These are phyloP conservation scores for Debaryomyces udenii DNA, from an alignment of 1,139 yeast species.

Conservation along the genomic window DNA sequence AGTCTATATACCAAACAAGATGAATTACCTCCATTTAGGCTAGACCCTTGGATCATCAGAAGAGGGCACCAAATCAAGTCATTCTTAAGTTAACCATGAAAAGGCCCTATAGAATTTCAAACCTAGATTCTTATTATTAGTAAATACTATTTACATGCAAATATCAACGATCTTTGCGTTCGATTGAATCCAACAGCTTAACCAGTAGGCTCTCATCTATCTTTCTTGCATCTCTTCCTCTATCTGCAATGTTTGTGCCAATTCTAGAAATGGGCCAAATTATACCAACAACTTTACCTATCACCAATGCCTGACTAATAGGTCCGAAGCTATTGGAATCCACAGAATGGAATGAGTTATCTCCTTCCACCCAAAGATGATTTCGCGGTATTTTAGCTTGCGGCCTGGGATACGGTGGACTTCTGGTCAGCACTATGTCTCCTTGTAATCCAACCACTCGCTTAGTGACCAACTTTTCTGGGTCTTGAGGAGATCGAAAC, in stretches of 20 bases:
- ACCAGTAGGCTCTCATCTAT: background rate
- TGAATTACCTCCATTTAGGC: slow-evolving; percentile 10
- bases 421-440: slow-evolving; percentile 62
- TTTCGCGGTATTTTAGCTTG: slow-evolving; percentile 68
- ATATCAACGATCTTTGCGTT: background rate
- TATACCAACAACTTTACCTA: slow-evolving; percentile 69
- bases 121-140: background rate
- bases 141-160: background rate
- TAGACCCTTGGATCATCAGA: slow-evolving; percentile 14
- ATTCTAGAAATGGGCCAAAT: slow-evolving; percentile 70
- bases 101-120: background rate
- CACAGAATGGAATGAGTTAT: slow-evolving; percentile 76
- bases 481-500: slow-evolving; percentile 77
- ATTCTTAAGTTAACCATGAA: background rate
- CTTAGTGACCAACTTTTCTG: slow-evolving; percentile 73
- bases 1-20: background rate
- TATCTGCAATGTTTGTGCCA: slow-evolving; percentile 34
- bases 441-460: slow-evolving; percentile 77
- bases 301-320: slow-evolving; percentile 71
- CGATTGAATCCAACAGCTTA: slow-evolving; percentile 3
- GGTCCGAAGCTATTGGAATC: slow-evolving; percentile 90
- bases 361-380: slow-evolving; percentile 96
- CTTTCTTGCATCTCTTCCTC: slow-evolving; percentile 19
- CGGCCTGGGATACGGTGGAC: slow-evolving; percentile 63
- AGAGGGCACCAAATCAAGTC: slow-evolving; percentile 8